These are phyloP conservation scores for Parsonsia alboflavescens DNA, from an alignment of 257 asterid species.

Conservation along the genomic window DNA sequence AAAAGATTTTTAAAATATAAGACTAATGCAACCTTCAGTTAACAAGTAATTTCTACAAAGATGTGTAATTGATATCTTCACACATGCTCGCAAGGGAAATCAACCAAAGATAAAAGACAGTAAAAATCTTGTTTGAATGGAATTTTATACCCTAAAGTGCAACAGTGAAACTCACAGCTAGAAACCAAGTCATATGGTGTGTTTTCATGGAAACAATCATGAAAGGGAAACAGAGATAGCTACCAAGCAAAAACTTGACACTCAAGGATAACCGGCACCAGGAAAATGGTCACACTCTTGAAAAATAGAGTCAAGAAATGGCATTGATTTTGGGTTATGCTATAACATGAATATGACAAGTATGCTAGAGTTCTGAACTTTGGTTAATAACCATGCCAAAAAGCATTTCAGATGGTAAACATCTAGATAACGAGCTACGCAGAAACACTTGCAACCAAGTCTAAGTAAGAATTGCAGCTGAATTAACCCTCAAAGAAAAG, in stretches of 20 bases:
- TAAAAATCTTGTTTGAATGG: not conserved
- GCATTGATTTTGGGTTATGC: too few species aligned
- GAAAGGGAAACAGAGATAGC: not conserved
- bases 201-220: not conserved
- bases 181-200: not conserved
- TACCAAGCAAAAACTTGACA: not conserved
- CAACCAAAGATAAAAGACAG: not conserved
- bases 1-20: constrained; percentile 27
- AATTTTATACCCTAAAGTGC: not conserved
- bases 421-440: not conserved
- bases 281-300: not conserved
- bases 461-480: constrained; percentile 52
- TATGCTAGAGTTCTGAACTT: too few species aligned
- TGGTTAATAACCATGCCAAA: too few species aligned
- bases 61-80: not conserved
- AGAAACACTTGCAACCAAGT: not conserved
- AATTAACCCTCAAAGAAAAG: constrained; percentile 2
- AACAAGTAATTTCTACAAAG: not conserved
- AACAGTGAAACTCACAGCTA: not conserved
- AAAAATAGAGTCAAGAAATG: too few species aligned
- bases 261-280: not conserved
- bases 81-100: not conserved
- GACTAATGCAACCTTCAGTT: not conserved
- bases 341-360: too few species aligned
- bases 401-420: not conserved